Evolutionary conservation across 768 basidiomycete species (phyloP), one percentile per base, ranked within the genome.

Genomic region (Leucosporidium yakuticum): DNA sequence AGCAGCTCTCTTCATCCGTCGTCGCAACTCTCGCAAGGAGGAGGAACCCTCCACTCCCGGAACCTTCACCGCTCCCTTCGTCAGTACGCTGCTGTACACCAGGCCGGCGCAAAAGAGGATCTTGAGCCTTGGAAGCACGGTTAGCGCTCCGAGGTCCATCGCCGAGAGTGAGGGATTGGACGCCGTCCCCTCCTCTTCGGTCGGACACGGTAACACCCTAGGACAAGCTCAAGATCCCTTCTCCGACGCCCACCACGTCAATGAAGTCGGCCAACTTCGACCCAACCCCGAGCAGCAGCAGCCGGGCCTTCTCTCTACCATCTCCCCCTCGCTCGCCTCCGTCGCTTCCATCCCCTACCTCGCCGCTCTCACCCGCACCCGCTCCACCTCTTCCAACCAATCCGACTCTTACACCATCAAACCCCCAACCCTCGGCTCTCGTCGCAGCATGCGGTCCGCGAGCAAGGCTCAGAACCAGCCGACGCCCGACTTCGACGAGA

Each of bases 1-100:
- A 5, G 60, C 64, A 29, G 65, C 64, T n/a, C 48, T 73, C 57
- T 34, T 68, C 63, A 14, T 68, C 39, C 4, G 70, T 29, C 68
- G 74, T 12, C 57, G 69, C 3, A 48, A 63, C 34, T 60, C 68
- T 6, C 31, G 63, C 3, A 32, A 20, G 25, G 14, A 53, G n/a
- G 3, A 8, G 11, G 62, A 51, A 15, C 44, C 50, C 44, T 14
- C 29, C 14, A 32, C 54, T 27, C 66, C 64, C 1, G 31, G 55
- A 25, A 62, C 69, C n/a, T 20, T 9, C 4, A 9, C 21, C 23
- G 51, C 64, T 4, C 70, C 66, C 9, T 54, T 68, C 31, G 75
- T 76, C 2, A 67, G 64, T 6, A 63, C 65, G 48, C 47, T 76
- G 44, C 51, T 73, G 47, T 76, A 71, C 60, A 76, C 75, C 1